Base-by-base conservation (phyloP, 2,329 filamentous ascomycete species). In the Fusarium austroafricanum region DNA sequence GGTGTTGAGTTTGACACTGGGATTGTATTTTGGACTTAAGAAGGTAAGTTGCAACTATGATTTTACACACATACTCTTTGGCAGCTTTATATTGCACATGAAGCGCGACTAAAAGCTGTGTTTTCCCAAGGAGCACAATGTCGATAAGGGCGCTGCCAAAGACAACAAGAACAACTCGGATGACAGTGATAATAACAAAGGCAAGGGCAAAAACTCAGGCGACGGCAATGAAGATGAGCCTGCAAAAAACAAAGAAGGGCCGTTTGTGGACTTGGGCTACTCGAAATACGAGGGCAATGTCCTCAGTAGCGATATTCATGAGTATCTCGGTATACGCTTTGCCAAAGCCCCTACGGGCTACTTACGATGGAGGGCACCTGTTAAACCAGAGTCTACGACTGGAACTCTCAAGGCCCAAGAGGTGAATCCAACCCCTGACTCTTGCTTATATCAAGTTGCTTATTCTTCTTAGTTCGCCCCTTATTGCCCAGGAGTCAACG, bases 291-390 rank as follows among this genome's bases (percentile, higher is more conserved):
- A 78, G 23, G 83, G 83, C 28, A 72, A 73, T 5, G 67, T 74
- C 4, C 75, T 82, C 6, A 65, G 71, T 23, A 78, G 73, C 28
- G 79, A 77, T n/a, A 77, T 86, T 29, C 79, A 78, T 49, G 76
- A 83, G 68, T 86, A 81, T 70, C 75, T 83, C 5, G 83, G 83
- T 14, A 76, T 84, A 74, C 83, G 84, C 42, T 88, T 83, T 71
- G 86, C 86, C 12, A 78, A 80, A 15, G 77, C 85, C n/a, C 85
- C 86, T 7, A 56, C 83, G 1, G 83, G 80, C 3, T 76, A 84
- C 38, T 76, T 86, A 33, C 80, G 86, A 53, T 88, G 83, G 78
- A 77, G 82, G 26, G 82, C 83, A 18, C 86, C 86, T 1, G 75
- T 79, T 17, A 76, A 81, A 33, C 85, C 85, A 5, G 75, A 73